phyloP scores from a whole-genome alignment of 2,329 filamentous ascomycete genomes.

The Ambrosiella beaveri region DNA sequence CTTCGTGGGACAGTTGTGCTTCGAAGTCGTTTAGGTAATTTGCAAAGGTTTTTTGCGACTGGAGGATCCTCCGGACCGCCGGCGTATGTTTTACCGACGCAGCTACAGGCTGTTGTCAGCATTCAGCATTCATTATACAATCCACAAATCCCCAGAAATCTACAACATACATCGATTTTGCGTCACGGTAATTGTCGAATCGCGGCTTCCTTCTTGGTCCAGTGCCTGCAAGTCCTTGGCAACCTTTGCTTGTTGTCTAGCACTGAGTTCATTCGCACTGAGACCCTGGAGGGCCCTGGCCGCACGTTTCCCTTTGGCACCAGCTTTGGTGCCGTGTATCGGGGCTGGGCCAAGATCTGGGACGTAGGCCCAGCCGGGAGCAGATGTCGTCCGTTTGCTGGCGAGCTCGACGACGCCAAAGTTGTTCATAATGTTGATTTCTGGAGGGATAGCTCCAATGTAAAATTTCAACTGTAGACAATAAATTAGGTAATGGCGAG shows the following conservation, averaged over 20 bases:
- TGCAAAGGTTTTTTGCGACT: slow-evolving; percentile 66
- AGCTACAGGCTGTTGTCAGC: background rate
- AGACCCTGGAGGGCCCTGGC: slow-evolving; percentile 37
- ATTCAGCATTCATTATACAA: background rate
- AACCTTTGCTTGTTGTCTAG: slow-evolving; percentile 68
- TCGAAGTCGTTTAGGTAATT: slow-evolving; percentile 70
- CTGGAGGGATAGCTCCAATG: background rate
- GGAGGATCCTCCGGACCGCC: slow-evolving; percentile 58
- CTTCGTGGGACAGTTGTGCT: slow-evolving; percentile 34
- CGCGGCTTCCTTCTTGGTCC: slow-evolving; percentile 60
- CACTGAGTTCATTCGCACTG: slow-evolving; percentile 49
- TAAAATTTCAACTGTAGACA: background rate
- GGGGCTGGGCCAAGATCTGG: slow-evolving; percentile 49
- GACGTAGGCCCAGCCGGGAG: slow-evolving; percentile 86
- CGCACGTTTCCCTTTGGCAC: slow-evolving; percentile 53
- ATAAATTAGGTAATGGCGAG: too few relatives aligned
- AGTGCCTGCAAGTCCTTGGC: slow-evolving; percentile 68
- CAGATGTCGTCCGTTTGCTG: slow-evolving; percentile 46
- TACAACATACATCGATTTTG: slow-evolving; percentile 24
- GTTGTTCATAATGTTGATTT: slow-evolving; percentile 35
- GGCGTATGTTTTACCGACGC: slow-evolving; percentile 38
- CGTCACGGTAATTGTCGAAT: slow-evolving; percentile 54
- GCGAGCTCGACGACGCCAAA: slow-evolving; percentile 74
- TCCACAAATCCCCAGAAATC: background rate
- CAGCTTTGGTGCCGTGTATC: slow-evolving; percentile 26